Evolutionary conservation across 2,329 filamentous ascomycete species (phyloP), one percentile per base, ranked within the genome.

Genomic region (Aspergillus alliaceus): DNA sequence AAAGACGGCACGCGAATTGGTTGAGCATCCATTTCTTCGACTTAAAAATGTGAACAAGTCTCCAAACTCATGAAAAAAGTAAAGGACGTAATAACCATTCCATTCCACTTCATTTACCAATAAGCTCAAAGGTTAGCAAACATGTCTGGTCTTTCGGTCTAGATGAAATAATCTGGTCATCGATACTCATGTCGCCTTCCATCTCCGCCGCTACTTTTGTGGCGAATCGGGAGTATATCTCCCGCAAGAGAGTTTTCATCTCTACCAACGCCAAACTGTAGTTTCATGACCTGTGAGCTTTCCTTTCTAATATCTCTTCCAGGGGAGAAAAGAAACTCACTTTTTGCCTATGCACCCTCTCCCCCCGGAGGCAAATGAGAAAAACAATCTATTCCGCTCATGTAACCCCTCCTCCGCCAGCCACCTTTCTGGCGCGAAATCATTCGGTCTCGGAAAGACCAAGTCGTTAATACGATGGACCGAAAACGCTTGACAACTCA

Each of bases 111-210:
- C n/a, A n/a, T n/a, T n/a, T n/a, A n/a, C n/a, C n/a, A n/a, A n/a
- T n/a, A n/a, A n/a, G n/a, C n/a, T n/a, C 3, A 8, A 69, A 74
- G 0, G 60, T 56, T 49, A 90, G 67, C 54, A 84, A 72, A 62
- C 87, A 90, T 52, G 72, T 81, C 68, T 87, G 82, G 6, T 82
- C 85, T 40, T 79, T 69, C 0, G 87, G 87, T 47, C 87, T 78
- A 15, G 86, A 83, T 8, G 87, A 88, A 54, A 90, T 88, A 31
- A 89, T 77, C 67, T 89, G 86, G 65, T 90, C 86, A 22, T 84
- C 81, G 78, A 89, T 84, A 32, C 77, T 76, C 87, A 90, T 89
- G 24, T 79, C 79, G 29, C 78, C 80, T 6, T 72, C 73, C 62
- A 79, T 82, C 80, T 87, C 84, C 0, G 83, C 79, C 7, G 80